These are phyloP conservation scores for Rhodomyrtus tomentosa DNA, from an alignment of 345 rosid genomes.

Conservation along the genomic window DNA sequence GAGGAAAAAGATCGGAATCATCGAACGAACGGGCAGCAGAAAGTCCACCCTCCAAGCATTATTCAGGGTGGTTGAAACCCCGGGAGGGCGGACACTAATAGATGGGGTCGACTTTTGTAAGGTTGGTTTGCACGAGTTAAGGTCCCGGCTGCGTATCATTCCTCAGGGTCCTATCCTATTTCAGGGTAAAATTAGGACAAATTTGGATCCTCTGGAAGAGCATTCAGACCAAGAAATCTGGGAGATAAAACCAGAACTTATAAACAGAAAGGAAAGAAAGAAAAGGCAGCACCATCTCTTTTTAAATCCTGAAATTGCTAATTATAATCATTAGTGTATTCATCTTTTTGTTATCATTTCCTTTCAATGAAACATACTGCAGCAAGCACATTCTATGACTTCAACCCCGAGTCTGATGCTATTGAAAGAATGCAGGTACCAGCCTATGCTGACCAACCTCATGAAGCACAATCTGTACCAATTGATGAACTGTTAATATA, in stretches of 20 bases:
- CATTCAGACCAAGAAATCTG: slow-evolving; percentile 70
- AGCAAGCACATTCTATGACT: slow-evolving; percentile 63
- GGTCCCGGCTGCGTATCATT: slow-evolving; percentile 65
- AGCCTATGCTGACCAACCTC: neutral
- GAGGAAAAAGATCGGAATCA: slow-evolving; percentile 68
- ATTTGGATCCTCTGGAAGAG: slow-evolving; percentile 65
- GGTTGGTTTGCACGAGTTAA: slow-evolving; percentile 68
- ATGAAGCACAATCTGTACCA: neutral
- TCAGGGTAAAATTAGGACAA: slow-evolving; percentile 69
- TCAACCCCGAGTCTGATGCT: slow-evolving; percentile 55
- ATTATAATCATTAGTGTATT: neutral
- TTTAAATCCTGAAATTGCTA: neutral
- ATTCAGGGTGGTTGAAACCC: slow-evolving; percentile 70
- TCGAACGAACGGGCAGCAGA: slow-evolving; percentile 89
- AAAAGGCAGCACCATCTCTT: neutral
- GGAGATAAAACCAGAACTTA: slow-evolving; percentile 26
- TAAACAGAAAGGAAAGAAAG: neutral
- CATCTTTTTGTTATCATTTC: slow-evolving; percentile 37
- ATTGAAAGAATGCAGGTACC: slow-evolving; percentile 47
- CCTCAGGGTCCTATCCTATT: slow-evolving; percentile 81
- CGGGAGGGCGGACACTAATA: slow-evolving; percentile 52
- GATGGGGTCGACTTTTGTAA: slow-evolving; percentile 60
- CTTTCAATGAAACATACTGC: slow-evolving; percentile 78
- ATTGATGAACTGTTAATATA: neutral
- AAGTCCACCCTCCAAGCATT: slow-evolving; percentile 85